Evolutionary conservation across 306 rosid genomes (phyloP).

Genomic region (Quercus alba): DNA sequence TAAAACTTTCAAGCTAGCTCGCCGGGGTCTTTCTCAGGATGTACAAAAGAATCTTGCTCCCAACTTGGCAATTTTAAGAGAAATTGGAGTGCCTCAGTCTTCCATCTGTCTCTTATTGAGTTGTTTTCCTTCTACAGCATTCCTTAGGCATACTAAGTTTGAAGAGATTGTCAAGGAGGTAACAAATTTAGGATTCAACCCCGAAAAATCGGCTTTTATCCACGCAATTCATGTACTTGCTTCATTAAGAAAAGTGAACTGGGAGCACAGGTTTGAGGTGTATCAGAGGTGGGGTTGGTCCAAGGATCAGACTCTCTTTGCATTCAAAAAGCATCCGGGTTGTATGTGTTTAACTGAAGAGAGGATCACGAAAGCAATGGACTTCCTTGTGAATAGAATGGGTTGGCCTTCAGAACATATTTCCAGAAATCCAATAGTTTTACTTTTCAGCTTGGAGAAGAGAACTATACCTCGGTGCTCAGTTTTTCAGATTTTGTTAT

Average conservation of each 20-base stretch:
- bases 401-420: constrained; percentile 17
- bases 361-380: constrained; percentile 13
- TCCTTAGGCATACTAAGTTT: not conserved
- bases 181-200: constrained; percentile 27
- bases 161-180: constrained; percentile 7
- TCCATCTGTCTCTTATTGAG: not conserved
- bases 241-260: not conserved
- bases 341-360: constrained; percentile 16
- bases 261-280: constrained; percentile 19
- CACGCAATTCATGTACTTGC: constrained; percentile 18
- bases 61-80: constrained; percentile 28
- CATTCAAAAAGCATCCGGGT: constrained; percentile 29
- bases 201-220: constrained; percentile 11
- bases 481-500: constrained; percentile 26
- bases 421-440: constrained; percentile 7
- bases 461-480: constrained; percentile 39
- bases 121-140: not conserved
- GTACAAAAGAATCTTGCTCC: not conserved
- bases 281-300: constrained; percentile 38
- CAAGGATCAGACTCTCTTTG: constrained; percentile 10
- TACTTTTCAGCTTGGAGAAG: constrained; percentile 29
- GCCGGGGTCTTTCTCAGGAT: not conserved
- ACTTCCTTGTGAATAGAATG: constrained; percentile 26
- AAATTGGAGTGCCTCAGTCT: constrained; percentile 28
- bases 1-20: not conserved